Conservation (phyloP, 2,329 filamentous ascomycete genomes). For the Diaporthe sp. region DNA sequence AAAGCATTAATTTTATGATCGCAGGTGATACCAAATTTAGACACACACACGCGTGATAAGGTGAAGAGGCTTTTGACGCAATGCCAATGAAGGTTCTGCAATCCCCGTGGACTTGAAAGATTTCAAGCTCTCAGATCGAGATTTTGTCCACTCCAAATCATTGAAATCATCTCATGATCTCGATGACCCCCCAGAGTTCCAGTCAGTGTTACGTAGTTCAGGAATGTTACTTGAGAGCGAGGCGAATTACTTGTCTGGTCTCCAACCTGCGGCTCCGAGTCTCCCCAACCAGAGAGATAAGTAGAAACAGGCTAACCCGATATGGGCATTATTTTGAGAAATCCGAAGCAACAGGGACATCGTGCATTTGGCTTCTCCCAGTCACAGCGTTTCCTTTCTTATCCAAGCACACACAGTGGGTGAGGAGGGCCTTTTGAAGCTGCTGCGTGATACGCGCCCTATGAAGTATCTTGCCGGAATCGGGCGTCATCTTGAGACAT, state of each 20-base stretch:
- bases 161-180: neutral
- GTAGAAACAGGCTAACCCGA: neutral
- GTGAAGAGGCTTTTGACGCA: neutral
- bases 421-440: neutral
- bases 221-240: neutral
- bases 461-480: neutral
- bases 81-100: neutral
- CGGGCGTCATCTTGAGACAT: neutral
- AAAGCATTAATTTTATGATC: too few species aligned
- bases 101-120: neutral
- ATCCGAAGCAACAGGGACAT: neutral
- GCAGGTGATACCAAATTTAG: too few species aligned
- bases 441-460: neutral
- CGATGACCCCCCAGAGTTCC: neutral
- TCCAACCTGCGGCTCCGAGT: neutral
- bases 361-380: neutral
- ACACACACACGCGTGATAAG: neutral
- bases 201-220: neutral
- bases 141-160: neutral
- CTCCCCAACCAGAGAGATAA: neutral
- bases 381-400: neutral
- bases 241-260: neutral
- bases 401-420: neutral
- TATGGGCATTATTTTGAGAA: slow-evolving; percentile 23
- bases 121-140: neutral